Base-by-base conservation (phyloP, 1,284 basidiomycete genomes). In the Sphagnurus paluster region DNA sequence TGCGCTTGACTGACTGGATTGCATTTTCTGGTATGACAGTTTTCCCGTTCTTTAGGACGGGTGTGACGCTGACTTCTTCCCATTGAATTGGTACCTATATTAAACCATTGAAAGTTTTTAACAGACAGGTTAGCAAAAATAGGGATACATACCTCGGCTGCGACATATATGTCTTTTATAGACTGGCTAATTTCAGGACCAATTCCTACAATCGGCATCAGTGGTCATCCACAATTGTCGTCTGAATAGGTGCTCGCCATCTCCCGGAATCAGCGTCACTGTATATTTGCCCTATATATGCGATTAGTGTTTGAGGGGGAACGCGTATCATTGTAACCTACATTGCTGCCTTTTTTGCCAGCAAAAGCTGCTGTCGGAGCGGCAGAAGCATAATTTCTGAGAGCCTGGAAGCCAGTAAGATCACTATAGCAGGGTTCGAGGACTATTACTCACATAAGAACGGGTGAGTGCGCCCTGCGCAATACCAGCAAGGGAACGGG, bases 11-110 rank as follows among this genome's bases (percentile, higher is more conserved):
- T 20, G 90, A 94, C 54, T 79, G 79, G 57, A 99, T 94, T 37
- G 96, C 94, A 48, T 74, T 73, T 53, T 97, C 93, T 38, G 97
- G 97, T 63, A 99, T 99, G 55, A 92, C 91, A 50, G 94, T 97
- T 79, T 98, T 98, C 47, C 97, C 97, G 56, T 87, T 87, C 68
- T 93, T 93, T 58, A 98, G 76, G 53, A 97, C 83, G 14, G 97
- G 97, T 14, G 93, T 90, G 45, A 99, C 97, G 63, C 89, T 91
- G 65, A 98, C 95, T 74, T 99, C 96, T 70, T 99, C 97, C 97
- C 97, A 99, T 71, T 92, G 80, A 61, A 98, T 95, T 42, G 95
- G 95, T 21, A 94, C 93, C 90, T 94, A 51, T 30, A 59, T 49
- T 20, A 50, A 33, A 30, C 21, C 24, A 39, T 35, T 30, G 14